A percentile compares a stretch with the other conserved stretches of the same genome.
phyloP scores from a whole-genome alignment of 345 rosid genomes.

The Linum lewisii region DNA sequence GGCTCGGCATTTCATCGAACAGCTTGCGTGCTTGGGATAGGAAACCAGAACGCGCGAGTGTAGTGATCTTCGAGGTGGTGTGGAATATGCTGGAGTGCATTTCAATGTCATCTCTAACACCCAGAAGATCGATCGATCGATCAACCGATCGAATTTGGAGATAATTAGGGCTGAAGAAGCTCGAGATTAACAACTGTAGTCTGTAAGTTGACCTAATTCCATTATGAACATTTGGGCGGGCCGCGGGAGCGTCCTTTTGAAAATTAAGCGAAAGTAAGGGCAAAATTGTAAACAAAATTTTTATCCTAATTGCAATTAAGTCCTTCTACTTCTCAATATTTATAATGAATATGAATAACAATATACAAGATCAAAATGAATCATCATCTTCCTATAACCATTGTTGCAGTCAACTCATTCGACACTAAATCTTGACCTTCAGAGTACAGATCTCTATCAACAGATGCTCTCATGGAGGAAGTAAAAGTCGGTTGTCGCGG shows the following conservation, averaged over 20 bases:
- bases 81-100: conserved; percentile 21
- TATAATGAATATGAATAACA: not conserved
- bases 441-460: not conserved
- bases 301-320: too few relatives aligned
- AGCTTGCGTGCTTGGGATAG: conserved; percentile 43
- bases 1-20: conserved; percentile 56
- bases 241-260: too few relatives aligned
- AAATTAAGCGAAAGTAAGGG: too few relatives aligned
- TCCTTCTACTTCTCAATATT: too few relatives aligned
- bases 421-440: not conserved
- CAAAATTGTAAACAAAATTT: too few relatives aligned
- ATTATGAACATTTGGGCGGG: too few relatives aligned
- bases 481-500: not conserved
- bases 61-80: conserved; percentile 39
- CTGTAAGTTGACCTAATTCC: too few relatives aligned
- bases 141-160: too few relatives aligned
- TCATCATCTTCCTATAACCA: not conserved
- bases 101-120: conserved; percentile 8
- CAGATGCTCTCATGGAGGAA: not conserved
- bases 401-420: not conserved
- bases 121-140: too few relatives aligned
- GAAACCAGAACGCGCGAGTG: conserved; percentile 33
- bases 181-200: too few relatives aligned
- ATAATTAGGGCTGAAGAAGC: too few relatives aligned
- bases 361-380: too few relatives aligned